Percentiles rank a stretch among this genome's conserved stretches.
Conservation (phyloP, 306 rosid genomes). For the Corylus heterophylla region DNA sequence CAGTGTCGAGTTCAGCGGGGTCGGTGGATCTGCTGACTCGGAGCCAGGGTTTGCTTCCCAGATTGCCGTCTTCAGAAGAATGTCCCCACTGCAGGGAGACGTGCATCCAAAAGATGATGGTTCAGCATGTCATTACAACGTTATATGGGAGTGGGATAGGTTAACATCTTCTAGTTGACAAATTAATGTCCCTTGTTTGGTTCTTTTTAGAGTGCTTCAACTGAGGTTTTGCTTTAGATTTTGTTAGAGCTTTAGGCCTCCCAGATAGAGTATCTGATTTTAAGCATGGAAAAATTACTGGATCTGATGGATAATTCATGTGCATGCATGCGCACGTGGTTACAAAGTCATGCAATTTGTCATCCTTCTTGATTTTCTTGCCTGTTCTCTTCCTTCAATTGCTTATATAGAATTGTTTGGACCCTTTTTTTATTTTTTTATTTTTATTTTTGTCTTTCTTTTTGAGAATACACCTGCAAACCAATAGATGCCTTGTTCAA, state of each 20-base stretch:
- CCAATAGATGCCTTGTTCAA: too few species aligned
- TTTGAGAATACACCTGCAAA: too few species aligned
- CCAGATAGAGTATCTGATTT: neutral
- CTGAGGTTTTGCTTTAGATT: neutral
- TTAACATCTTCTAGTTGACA: constrained; percentile 5
- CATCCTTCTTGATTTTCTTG: neutral
- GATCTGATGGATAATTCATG: neutral
- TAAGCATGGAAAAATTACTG: neutral
- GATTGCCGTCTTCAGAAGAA: constrained; percentile 82
- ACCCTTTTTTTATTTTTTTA: too few species aligned
- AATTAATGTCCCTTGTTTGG: constrained; percentile 16
- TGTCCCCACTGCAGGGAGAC: constrained; percentile 24
- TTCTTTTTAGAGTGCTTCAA: neutral
- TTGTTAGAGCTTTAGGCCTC: neutral
- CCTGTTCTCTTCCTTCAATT: neutral
- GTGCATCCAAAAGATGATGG: constrained; percentile 29
- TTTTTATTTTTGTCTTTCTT: too few species aligned
- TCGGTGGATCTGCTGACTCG: constrained; percentile 71
- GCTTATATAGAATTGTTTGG: too few species aligned
- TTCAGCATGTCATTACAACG: constrained; percentile 34
- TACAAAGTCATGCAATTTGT: neutral
- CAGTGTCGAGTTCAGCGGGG: constrained; percentile 80
- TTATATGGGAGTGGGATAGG: constrained; percentile 71
- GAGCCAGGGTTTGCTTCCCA: constrained; percentile 99
- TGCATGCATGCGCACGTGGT: neutral